phyloP scores from a whole-genome alignment of 2,329 filamentous ascomycete genomes.

The Dichotomopilus funicola region DNA sequence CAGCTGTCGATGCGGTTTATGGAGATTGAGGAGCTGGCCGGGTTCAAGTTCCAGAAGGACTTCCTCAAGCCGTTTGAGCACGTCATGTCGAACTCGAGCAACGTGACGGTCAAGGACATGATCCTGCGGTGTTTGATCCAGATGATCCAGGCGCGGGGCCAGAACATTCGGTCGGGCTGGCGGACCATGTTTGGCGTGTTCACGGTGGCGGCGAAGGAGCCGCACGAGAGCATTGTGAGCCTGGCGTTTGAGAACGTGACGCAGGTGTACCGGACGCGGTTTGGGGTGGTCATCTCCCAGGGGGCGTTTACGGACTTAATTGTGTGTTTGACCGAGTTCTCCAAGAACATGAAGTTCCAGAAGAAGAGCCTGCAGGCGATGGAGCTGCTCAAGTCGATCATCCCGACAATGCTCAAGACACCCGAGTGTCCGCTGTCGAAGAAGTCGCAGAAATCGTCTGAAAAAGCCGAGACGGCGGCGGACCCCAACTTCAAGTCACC shows the following conservation, averaged over 20 bases:
- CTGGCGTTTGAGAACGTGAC: slow-evolving; percentile 95
- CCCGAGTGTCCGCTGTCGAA: slow-evolving; percentile 89
- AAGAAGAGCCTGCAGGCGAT: slow-evolving; percentile 97
- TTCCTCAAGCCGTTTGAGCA: slow-evolving; percentile 98
- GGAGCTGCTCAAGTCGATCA: slow-evolving; percentile 86
- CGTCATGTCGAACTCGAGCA: slow-evolving; percentile 87
- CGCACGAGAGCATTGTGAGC: slow-evolving; percentile 91
- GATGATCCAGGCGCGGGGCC: slow-evolving; percentile 95
- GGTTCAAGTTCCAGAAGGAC: slow-evolving; percentile 99
- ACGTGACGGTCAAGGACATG: slow-evolving; percentile 94
- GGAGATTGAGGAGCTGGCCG: slow-evolving; percentile 94
- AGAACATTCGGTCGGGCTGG: slow-evolving; percentile 97
- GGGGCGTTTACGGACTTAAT: slow-evolving; percentile 95
- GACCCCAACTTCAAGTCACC: slow-evolving; percentile 20
- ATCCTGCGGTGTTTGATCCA: slow-evolving; percentile 92
- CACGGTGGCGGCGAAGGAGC: slow-evolving; percentile 87
- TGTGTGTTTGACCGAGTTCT: slow-evolving; percentile 95
- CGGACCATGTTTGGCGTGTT: slow-evolving; percentile 99
- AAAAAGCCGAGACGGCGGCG: slow-evolving; percentile 33
- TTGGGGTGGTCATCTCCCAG: slow-evolving; percentile 92
- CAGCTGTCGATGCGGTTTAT: slow-evolving; percentile 98
- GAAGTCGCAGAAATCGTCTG: slow-evolving; percentile 35
- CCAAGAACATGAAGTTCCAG: slow-evolving; percentile 97
- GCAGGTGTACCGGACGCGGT: slow-evolving; percentile 90
- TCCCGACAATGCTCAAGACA: slow-evolving; percentile 90